These are phyloP conservation scores for Sporopachydermia lactativora DNA, from an alignment of 805 yeast genomes.

Conservation along the genomic window DNA sequence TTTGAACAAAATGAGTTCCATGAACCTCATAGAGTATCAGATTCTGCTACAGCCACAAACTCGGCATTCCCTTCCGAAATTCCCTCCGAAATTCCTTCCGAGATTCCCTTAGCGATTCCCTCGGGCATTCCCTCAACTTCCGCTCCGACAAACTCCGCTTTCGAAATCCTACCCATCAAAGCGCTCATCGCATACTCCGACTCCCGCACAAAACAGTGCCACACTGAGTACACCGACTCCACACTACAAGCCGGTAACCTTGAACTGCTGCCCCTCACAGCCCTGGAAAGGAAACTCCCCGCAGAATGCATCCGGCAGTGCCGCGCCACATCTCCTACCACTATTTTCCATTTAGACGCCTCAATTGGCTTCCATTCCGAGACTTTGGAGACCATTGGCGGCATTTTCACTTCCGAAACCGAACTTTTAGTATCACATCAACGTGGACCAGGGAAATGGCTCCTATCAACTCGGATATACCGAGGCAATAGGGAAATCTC, in stretches of 20 bases:
- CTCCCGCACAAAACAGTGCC: not conserved
- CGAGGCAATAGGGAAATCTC: not conserved
- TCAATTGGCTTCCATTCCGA: not conserved
- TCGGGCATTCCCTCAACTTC: no score
- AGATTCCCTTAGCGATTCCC: no score
- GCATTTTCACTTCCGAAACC: not conserved
- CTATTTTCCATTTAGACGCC: not conserved
- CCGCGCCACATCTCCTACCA: not conserved
- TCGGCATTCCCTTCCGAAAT: no score
- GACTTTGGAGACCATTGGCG: not conserved
- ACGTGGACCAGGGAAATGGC: not conserved
- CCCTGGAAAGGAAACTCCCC: no score
- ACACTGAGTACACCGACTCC: not conserved
- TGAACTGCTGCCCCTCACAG: not conserved
- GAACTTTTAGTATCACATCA: not conserved
- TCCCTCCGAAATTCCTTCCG: no score
- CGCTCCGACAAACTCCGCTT: not conserved
- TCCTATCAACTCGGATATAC: not conserved
- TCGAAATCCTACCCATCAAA: not conserved
- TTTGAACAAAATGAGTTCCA: no score
- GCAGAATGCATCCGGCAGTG: no score
- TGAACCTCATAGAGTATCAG: no score
- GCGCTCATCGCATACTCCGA: not conserved
- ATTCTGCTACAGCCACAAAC: no score
- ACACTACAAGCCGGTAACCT: not conserved